Percentiles rank a stretch among this genome's conserved stretches.
phyloP scores from a whole-genome alignment of 139 green algal genomes.

The Chlorella sp. region DNA sequence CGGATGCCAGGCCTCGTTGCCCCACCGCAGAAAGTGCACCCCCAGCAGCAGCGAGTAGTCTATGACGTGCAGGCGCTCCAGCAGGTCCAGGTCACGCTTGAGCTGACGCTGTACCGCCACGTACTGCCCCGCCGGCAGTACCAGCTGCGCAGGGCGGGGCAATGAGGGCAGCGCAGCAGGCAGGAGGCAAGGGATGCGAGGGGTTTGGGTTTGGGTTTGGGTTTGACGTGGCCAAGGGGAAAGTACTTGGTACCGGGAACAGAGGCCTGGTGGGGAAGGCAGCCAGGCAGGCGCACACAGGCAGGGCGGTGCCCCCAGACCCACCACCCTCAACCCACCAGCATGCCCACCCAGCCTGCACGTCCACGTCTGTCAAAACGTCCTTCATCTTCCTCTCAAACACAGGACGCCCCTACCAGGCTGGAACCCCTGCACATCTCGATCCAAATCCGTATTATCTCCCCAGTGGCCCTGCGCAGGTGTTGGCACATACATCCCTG shows the following conservation, averaged over 20 bases:
- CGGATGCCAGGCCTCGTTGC: slow-evolving; percentile 42
- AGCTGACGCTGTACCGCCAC: slow-evolving; percentile 62
- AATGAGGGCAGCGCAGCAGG: too few species aligned
- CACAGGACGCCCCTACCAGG: not conserved
- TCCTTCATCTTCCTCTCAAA: too few species aligned
- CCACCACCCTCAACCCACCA: too few species aligned
- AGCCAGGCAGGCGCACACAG: not conserved
- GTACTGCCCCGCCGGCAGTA: slow-evolving; percentile 3
- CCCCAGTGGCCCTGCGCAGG: too few species aligned
- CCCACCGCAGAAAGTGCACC: slow-evolving; percentile 50
- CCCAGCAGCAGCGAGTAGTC: slow-evolving; percentile 84
- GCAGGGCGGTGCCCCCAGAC: too few species aligned
- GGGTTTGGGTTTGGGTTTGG: too few species aligned
- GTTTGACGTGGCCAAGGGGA: too few species aligned
- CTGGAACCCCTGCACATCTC: too few species aligned
- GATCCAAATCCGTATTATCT: too few species aligned
- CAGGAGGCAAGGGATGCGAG: not conserved
- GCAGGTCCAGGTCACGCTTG: slow-evolving; percentile 59
- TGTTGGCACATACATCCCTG: too few species aligned
- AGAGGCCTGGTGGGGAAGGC: not conserved
- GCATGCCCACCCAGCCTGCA: too few species aligned
- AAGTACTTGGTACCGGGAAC: not conserved
- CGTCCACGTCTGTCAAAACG: too few species aligned
- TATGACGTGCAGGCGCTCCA: slow-evolving; percentile 75
- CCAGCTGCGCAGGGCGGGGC: not conserved